These are phyloP conservation scores for Zhuliangozyma parablackwelliae DNA, from an alignment of 1,139 yeast species.

Conservation along the genomic window DNA sequence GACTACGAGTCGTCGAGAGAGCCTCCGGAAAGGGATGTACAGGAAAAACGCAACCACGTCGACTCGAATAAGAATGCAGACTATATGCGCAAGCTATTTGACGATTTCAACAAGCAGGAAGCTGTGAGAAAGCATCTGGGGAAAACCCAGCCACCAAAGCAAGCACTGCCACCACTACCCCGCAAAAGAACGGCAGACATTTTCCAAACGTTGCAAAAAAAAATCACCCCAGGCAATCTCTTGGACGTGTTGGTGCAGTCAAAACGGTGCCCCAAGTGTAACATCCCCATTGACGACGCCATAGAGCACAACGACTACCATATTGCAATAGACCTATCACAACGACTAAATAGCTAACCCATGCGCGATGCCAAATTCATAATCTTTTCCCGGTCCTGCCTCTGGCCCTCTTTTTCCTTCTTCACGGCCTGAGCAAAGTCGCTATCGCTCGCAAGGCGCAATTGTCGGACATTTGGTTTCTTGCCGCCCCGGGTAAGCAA, in stretches of 20 bases:
- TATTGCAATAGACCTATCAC: slow-evolving; percentile 34
- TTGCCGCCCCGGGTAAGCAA: slow-evolving; percentile 52
- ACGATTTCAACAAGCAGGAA: slow-evolving; percentile 7
- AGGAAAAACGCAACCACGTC: background rate
- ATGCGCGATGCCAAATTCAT: slow-evolving; percentile 40
- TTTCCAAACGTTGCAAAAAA: slow-evolving; percentile 15
- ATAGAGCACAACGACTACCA: slow-evolving; percentile 42
- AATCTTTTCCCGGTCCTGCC: slow-evolving; percentile 35
- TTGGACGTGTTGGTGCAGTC: slow-evolving; percentile 16
- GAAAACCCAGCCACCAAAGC: background rate
- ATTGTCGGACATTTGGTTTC: slow-evolving; percentile 36
- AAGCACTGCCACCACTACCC: background rate
- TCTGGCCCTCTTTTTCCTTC: slow-evolving; percentile 29
- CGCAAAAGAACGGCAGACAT: slow-evolving; percentile 14
- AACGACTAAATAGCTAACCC: slow-evolving; percentile 22
- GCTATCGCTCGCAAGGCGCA: slow-evolving; percentile 46
- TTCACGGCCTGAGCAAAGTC: slow-evolving; percentile 41
- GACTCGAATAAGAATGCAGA: slow-evolving; percentile 5
- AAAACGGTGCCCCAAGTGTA: slow-evolving; percentile 24
- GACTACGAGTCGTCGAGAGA: slow-evolving; percentile 8
- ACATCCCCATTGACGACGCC: slow-evolving; percentile 22
- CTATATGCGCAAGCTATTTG: slow-evolving; percentile 14
- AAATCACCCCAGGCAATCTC: slow-evolving; percentile 7
- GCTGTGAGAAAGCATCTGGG: no score
- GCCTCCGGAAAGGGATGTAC: slow-evolving; percentile 1